Evolutionary conservation across 1,284 basidiomycete genomes (phyloP).

Genomic region (Ganoderma meredithae): DNA sequence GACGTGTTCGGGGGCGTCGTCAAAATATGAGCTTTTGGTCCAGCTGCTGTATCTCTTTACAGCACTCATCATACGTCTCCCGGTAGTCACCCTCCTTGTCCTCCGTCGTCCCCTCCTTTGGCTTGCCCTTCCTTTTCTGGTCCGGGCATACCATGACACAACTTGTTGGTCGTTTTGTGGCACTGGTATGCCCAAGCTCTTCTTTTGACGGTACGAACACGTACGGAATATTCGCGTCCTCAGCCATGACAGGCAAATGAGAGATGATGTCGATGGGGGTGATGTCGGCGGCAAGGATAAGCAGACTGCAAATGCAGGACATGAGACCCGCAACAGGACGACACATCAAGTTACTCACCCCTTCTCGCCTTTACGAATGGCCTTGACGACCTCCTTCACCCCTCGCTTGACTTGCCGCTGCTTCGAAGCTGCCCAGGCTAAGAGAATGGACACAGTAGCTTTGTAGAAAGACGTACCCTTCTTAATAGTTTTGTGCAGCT

Average conservation of each 20-base stretch:
- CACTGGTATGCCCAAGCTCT: constrained; percentile 94
- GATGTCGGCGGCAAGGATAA: constrained; percentile 96
- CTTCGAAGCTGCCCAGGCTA: constrained; percentile 76
- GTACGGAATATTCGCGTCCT: constrained; percentile 96
- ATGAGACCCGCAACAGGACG: constrained; percentile 16
- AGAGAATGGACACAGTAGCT: neutral
- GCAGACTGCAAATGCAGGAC: constrained; percentile 60
- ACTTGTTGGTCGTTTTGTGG: constrained; percentile 97
- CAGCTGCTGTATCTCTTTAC: constrained; percentile 85
- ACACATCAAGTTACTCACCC: constrained; percentile 62
- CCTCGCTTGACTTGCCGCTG: constrained; percentile 92
- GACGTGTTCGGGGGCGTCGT: constrained; percentile 20
- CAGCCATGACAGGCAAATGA: constrained; percentile 93
- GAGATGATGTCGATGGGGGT: constrained; percentile 98
- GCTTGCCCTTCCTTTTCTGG: constrained; percentile 75
- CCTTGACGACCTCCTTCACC: constrained; percentile 97
- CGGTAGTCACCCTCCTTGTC: constrained; percentile 84
- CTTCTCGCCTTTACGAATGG: constrained; percentile 94
- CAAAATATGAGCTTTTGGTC: constrained; percentile 76
- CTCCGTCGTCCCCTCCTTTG: constrained; percentile 66
- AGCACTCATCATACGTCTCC: constrained; percentile 86
- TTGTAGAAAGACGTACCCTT: constrained; percentile 63
- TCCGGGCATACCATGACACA: constrained; percentile 94
- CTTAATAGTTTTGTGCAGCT: constrained; percentile 92
- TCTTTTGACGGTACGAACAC: constrained; percentile 90